Base-by-base conservation (phyloP, 2,329 filamentous ascomycete species). In the Ascosphaera apis region DNA sequence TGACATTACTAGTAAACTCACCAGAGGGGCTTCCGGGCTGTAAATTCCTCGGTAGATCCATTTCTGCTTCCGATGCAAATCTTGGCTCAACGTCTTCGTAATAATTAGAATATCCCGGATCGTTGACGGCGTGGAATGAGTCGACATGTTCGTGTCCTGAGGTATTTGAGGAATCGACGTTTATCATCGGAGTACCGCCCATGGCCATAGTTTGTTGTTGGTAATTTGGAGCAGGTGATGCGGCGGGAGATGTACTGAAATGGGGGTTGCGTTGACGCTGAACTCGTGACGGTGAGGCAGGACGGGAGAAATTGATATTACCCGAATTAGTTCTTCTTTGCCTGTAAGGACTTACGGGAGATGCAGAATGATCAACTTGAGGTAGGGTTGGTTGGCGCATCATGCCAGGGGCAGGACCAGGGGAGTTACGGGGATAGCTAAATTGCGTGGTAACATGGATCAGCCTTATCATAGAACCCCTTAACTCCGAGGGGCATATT, bases 21-120 rank as follows among this genome's bases (percentile, higher is more conserved):
- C 52, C 53, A 47, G 45, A 43, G 44, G 43, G 40, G 17, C 13
- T 12, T 40, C 56, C 57, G 31, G 58, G 55, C n/a, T 51, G 56
- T 36, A 53, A 47, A 27, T 41, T 43, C 42, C 43, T 47, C 39
- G 38, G 44, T 41, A 35, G 44, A 39, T 42, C 44, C 34, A 48
- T 45, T 30, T 52, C 49, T 37, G 49, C 46, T 31, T 47, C 42
- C 38, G 70, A 66, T 23, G 72, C 77, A 48, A 93, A 95, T 38
- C 74, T 78, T 32, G 86, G 83, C 44, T 92, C 83, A 9, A 92
- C 72, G 52, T 95, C 86, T 62, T 95, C 88, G 50, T 91, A 91
- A 56, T 95, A 95, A 42, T 67, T 57, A 31, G n/a, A n/a, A n/a
- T n/a, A n/a, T 61, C 53, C 13, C 42, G 42, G 8, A 64, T 62